Evolutionary conservation across 345 rosid species (phyloP), one percentile per base, ranked within the genome.

Genomic region (Garcia nutans): DNA sequence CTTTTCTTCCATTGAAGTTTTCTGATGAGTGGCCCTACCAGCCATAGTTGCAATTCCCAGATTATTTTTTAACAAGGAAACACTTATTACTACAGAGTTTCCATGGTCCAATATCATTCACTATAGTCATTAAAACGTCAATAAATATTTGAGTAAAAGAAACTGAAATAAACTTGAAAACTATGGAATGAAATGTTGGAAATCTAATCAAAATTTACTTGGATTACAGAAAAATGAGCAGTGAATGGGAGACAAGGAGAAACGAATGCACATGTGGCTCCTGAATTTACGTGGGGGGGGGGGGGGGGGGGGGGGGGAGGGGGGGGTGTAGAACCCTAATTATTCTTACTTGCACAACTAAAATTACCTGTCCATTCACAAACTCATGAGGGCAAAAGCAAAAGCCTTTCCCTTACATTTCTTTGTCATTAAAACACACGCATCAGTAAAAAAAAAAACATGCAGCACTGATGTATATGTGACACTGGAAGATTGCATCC

Each of bases 251-350:
- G 80, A 75, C 63, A 70, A 52, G 37, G 23, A 23, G 56, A 63
- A 76, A 76, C 80, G 76, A 81, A 33, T 70, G 74, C 88, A 82
- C 86, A 82, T 86, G 91, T 75, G 77, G 73, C 65, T 82, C 90
- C 91, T 85, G 88, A 10, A 78, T 88, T 86, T 71, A 23, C 82
- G 90, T 41, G 57, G 59, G 78, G 78, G 80, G 87, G 82, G 77
- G 87, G 80, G 86, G 82, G 77, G 87, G 90, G 37, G 61, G 63
- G 78, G 80, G 80, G 86, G 81, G 77, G 87, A 5, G 2, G 37
- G 37, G 37, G 37, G 1, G 37, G 37, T n/a, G 84, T 85, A 70
- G 84, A 85, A 77, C 76, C 77, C 84, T 77, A 81, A 33, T 82
- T 76, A 80, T 85, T 71, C 76, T 82, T 82, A 47, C 89, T 80